phyloP scores from a whole-genome alignment of 805 yeast genomes.

The Zygoascus tannicola region DNA sequence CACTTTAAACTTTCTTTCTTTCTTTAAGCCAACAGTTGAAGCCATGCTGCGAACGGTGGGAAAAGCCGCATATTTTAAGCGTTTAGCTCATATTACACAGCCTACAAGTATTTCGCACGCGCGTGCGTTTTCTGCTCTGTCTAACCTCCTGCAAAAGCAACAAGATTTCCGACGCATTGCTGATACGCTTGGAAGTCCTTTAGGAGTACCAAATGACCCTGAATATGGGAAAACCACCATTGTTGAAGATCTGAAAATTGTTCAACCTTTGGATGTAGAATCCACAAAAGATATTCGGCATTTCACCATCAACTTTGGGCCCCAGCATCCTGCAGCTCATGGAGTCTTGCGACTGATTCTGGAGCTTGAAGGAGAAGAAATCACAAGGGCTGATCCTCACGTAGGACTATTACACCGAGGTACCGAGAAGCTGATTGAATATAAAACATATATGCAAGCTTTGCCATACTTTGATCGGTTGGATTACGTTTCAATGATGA shows the following conservation, averaged over 20 bases:
- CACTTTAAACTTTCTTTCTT: too few relatives aligned
- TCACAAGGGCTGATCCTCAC: slow-evolving; percentile 80
- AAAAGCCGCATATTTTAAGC: too few relatives aligned
- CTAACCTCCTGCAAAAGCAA: not conserved
- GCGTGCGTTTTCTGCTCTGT: not conserved
- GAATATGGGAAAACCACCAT: slow-evolving; percentile 25
- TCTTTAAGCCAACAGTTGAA: too few relatives aligned
- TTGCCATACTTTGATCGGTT: slow-evolving; percentile 81
- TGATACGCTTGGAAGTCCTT: slow-evolving; percentile 15
- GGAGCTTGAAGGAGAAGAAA: slow-evolving; percentile 84
- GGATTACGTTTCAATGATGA: slow-evolving; percentile 82
- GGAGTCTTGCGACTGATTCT: slow-evolving; percentile 81
- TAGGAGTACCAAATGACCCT: slow-evolving; percentile 26
- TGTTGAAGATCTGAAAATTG: slow-evolving; percentile 24
- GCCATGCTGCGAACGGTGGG: not conserved
- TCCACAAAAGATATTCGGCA: slow-evolving; percentile 54
- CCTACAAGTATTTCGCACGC: too few relatives aligned
- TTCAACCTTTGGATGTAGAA: not conserved
- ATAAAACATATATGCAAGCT: slow-evolving; percentile 81
- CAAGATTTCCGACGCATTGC: slow-evolving; percentile 2
- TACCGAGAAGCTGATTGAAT: slow-evolving; percentile 79
- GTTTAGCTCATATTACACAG: too few relatives aligned
- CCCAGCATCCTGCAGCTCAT: slow-evolving; percentile 93
- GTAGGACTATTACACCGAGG: slow-evolving; percentile 84
- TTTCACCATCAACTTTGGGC: slow-evolving; percentile 85